Evolutionary conservation across 768 basidiomycete genomes (phyloP), one percentile per base, ranked within the genome.

Genomic region (Mycena rebaudengoi): DNA sequence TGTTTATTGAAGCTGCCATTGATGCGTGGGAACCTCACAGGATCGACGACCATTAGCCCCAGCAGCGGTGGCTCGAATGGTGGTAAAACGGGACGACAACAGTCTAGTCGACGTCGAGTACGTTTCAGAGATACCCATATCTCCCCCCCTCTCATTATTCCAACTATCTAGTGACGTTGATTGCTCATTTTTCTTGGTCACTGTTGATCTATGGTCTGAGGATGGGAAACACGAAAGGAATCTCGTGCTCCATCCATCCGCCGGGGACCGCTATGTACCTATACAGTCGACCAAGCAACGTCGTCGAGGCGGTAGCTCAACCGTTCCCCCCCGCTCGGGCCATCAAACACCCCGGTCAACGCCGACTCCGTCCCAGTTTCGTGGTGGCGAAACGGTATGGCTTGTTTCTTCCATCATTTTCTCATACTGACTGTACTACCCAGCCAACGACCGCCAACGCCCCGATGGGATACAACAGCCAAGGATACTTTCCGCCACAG

Each of bases 41-140:
- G 96, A 98, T 85, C 90, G 96, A 65, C 85, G 96, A 53, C 95
- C 96, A 0, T 82, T 98, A 55, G 95, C 95, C 0, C 96, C 96
- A 54, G 96, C 96, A 1, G 92, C 94, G 45, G 88, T 94, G 43
- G 92, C 91, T 20, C 94, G 91, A 77, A 90, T 96, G 86, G 78
- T 91, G 49, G 89, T 94, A 7, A 81, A 84, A 74, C 81, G 84
- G 62, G 85, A 90, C 39, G 88, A 94, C 73, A 83, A 90, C 64
- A 85, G 80, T 32, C 60, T 89, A 3, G 85, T 95, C 29, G 86
- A 92, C 59, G 87, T 89, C 56, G 91, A 94, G 95, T 95, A 71
- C 70, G 92, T 83, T 45, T 14, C 49, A 23, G 25, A 59, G 51
- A 28, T 45, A 49, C 55, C 51, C 50, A 44, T 37, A 25, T 39